phyloP scores from a whole-genome alignment of 2,329 filamentous ascomycete species.

The Phialemonium atrogriseum region DNA sequence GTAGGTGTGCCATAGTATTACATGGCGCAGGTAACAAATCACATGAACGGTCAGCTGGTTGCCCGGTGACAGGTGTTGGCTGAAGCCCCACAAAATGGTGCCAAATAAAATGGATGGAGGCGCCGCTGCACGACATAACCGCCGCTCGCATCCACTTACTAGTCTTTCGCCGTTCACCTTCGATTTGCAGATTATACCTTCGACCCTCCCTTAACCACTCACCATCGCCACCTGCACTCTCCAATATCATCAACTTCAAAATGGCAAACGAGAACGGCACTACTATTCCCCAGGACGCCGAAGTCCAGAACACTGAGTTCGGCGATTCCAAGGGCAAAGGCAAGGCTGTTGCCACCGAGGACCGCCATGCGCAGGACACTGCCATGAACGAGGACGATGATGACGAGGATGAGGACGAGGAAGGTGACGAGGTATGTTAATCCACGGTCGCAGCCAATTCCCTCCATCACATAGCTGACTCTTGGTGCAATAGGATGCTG shows the following conservation, averaged over 20 bases:
- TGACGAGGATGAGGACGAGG: conserved; percentile 63
- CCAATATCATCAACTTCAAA: conserved; percentile 16
- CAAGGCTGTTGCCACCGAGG: conserved; percentile 55
- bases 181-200: too few species aligned
- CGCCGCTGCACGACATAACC: background rate
- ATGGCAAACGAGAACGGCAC: conserved; percentile 40
- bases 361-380: conserved; percentile 45
- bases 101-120: too few species aligned
- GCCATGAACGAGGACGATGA: conserved; percentile 71
- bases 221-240: background rate
- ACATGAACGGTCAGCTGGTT: conserved; percentile 16
- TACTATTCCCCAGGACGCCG: conserved; percentile 32
- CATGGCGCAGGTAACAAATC: too few species aligned
- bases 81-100: too few species aligned
- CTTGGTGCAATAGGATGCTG: conserved; percentile 15
- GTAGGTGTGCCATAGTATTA: too few species aligned
- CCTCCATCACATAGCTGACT: conserved; percentile 11
- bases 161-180: background rate
- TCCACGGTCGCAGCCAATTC: background rate
- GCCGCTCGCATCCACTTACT: conserved; percentile 1
- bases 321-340: conserved; percentile 57
- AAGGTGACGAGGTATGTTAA: conserved; percentile 28
- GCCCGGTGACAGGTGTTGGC: conserved; percentile 15
- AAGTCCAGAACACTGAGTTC: conserved; percentile 17
- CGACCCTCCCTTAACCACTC: background rate